phyloP scores from a whole-genome alignment of 2,329 filamentous ascomycete species.

The Trichoderma sp. region DNA sequence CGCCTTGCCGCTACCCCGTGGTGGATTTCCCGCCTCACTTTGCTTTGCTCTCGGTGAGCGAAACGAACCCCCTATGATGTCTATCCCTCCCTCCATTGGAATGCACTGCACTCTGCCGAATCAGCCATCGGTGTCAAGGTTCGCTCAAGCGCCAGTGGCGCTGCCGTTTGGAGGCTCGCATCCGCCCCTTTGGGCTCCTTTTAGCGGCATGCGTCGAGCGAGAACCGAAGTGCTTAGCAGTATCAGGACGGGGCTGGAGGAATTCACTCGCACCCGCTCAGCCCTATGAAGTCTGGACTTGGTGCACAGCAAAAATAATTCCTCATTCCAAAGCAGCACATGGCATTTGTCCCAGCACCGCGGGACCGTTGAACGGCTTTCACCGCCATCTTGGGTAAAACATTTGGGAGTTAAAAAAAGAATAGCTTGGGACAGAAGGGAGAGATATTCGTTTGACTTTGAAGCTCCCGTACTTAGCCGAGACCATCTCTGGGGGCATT shows the following conservation, averaged over 20 bases:
- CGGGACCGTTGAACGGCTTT: not conserved
- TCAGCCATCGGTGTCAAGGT: not conserved
- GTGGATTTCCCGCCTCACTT: not conserved
- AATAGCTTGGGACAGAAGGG: not conserved
- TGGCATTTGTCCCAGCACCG: not conserved
- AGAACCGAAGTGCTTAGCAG: not conserved
- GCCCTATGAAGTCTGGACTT: slow-evolving; percentile 15
- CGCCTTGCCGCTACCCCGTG: not conserved
- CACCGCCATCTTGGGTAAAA: not conserved
- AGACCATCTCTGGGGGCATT: not conserved
- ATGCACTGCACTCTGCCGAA: not conserved
- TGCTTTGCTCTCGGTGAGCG: not conserved
- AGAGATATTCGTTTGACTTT: not conserved
- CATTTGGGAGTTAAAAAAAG: not conserved
- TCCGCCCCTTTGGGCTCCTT: not conserved
- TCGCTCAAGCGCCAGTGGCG: slow-evolving; percentile 21
- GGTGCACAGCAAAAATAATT: not conserved
- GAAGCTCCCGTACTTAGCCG: not conserved
- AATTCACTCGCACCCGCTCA: slow-evolving; percentile 3
- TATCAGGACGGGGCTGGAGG: not conserved
- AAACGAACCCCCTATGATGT: not conserved
- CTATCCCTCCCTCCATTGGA: not conserved
- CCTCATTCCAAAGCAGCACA: not conserved
- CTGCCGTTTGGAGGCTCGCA: not conserved
- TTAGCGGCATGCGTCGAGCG: not conserved